phyloP scores from a whole-genome alignment of 192 early-diverging fungal species.

The Entomortierella chlamydospora region DNA sequence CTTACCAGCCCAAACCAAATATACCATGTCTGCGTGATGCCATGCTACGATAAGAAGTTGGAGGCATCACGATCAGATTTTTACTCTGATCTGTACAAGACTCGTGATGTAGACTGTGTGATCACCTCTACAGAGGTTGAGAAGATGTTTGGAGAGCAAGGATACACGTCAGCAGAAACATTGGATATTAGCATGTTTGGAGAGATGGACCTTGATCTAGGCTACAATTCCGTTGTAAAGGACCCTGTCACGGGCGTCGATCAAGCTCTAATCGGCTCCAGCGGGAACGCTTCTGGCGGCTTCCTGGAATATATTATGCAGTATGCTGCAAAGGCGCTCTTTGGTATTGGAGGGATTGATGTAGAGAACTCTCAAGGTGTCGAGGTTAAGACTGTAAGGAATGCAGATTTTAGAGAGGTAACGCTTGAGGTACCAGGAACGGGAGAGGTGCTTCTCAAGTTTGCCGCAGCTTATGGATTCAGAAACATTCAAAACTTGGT shows the following conservation, averaged over 20 bases:
- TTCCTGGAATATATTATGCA: conserved; percentile 90
- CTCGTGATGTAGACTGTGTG: conserved; percentile 97
- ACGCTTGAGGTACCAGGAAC: conserved; percentile 56
- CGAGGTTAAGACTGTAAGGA: conserved; percentile 78
- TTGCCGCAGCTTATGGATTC: conserved; percentile 95
- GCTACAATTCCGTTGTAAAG: conserved; percentile 56
- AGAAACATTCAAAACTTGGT: conserved; percentile 98
- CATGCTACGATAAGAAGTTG: conserved; percentile 99
- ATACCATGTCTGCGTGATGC: conserved; percentile 97
- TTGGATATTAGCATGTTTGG: conserved; percentile 62
- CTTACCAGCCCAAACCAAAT: conserved; percentile 76
- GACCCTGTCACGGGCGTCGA: conserved; percentile 31
- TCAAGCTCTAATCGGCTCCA: conserved; percentile 65
- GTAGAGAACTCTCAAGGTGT: conserved; percentile 68
- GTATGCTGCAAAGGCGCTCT: conserved; percentile 83
- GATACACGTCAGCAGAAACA: conserved; percentile 22
- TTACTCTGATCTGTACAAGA: conserved; percentile 81
- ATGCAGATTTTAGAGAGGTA: conserved; percentile 84
- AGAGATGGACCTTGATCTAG: conserved; percentile 52
- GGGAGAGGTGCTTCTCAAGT: conserved; percentile 71
- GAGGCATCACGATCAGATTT: conserved; percentile 96
- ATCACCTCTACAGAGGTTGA: conserved; percentile 95
- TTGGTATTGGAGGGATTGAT: conserved; percentile 72
- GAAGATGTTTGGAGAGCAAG: conserved; percentile 81
- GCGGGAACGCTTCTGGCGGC: conserved; percentile 92